phyloP scores from a whole-genome alignment of 352 stramenopile genomes.

The Phytopythium montanum region DNA sequence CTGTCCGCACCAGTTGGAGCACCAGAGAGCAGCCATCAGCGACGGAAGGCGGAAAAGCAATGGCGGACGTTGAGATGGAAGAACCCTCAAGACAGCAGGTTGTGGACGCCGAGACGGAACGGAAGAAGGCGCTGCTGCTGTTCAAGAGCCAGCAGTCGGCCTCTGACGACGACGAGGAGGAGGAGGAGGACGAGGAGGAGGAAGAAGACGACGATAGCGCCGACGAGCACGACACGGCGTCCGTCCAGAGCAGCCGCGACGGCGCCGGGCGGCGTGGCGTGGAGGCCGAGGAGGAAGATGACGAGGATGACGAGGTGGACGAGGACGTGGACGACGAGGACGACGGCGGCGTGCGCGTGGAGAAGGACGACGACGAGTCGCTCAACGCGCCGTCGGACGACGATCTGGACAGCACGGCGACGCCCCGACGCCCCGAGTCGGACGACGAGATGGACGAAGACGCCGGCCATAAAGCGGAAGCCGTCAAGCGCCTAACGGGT shows the following conservation, averaged over 20 bases:
- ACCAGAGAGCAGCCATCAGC: neutral
- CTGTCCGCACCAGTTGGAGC: no score
- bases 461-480: slow-evolving; percentile 3
- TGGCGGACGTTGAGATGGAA: slow-evolving; percentile 42
- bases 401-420: slow-evolving; percentile 66
- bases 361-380: slow-evolving; percentile 78
- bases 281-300: slow-evolving; percentile 17
- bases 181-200: slow-evolving; percentile 26
- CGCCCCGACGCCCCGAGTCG: slow-evolving; percentile 38
- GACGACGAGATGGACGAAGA: slow-evolving; percentile 36
- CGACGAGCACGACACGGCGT: slow-evolving; percentile 24
- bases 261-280: neutral
- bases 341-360: slow-evolving; percentile 53
- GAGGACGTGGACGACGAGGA: slow-evolving; percentile 34
- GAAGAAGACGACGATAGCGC: slow-evolving; percentile 39
- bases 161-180: slow-evolving; percentile 52
- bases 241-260: slow-evolving; percentile 9
- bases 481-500: neutral
- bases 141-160: slow-evolving; percentile 74
- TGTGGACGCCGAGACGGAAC: slow-evolving; percentile 33
- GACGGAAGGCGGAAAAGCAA: neutral
- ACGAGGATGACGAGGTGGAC: slow-evolving; percentile 15
- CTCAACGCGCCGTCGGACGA: slow-evolving; percentile 71
- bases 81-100: slow-evolving; percentile 1
- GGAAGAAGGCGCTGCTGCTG: slow-evolving; percentile 76